A percentile compares a stretch with the other conserved stretches of the same genome.
Conservation (phyloP, 78 protist genomes). For the Guillardia theta region DNA sequence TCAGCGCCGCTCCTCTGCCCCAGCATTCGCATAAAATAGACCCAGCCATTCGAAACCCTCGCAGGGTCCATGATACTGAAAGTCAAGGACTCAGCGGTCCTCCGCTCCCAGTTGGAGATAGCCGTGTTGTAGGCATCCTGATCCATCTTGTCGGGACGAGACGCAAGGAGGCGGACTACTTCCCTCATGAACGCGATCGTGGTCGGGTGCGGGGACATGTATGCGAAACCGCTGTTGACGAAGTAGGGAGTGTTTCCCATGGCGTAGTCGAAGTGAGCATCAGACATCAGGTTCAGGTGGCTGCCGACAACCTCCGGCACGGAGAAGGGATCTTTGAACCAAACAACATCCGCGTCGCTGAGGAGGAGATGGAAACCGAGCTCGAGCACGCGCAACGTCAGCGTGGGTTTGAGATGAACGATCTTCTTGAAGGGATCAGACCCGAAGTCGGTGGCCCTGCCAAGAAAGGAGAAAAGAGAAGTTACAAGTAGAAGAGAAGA, state of each 20-base stretch:
- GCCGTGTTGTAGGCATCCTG: constrained; percentile 39
- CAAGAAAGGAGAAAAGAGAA: too few species aligned
- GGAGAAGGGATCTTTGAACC: not conserved
- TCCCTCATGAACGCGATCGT: not conserved
- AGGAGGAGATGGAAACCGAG: not conserved
- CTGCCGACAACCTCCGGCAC: not conserved
- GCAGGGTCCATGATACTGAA: not conserved
- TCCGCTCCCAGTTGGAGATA: constrained; percentile 12
- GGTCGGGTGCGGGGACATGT: not conserved
- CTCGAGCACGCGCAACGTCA: not conserved
- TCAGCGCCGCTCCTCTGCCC: not conserved
- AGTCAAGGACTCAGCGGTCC: not conserved
- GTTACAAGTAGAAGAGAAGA: too few species aligned
- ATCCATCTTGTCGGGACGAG: constrained; percentile 11
- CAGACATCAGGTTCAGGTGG: not conserved
- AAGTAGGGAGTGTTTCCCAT: not conserved
- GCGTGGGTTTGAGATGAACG: constrained; percentile 9
- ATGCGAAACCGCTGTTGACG: constrained; percentile 30
- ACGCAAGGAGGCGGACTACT: constrained; percentile 9
- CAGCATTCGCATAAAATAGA: not conserved
- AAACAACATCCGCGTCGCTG: constrained; percentile 17
- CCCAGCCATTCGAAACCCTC: not conserved
- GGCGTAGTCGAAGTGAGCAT: not conserved
- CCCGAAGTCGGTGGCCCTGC: constrained; percentile 24
- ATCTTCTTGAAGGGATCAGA: constrained; percentile 21